A percentile compares a stretch with the other conserved stretches of the same genome.
phyloP scores from a whole-genome alignment of 2,329 filamentous ascomycete species.

The Phaeosphaeria sp. region DNA sequence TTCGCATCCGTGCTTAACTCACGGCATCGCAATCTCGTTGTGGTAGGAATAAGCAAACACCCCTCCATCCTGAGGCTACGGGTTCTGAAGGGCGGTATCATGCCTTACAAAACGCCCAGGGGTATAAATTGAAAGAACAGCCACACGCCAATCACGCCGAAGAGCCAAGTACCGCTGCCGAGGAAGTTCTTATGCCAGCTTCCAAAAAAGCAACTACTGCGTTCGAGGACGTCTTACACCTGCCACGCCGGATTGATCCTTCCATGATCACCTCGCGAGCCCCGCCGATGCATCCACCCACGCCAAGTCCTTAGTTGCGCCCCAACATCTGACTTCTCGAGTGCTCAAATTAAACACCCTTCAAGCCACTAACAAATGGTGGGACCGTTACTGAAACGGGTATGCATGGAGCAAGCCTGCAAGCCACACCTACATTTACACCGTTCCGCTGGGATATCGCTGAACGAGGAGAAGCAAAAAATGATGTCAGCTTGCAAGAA shows the following conservation, averaged over 20 bases:
- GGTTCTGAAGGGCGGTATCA: not conserved
- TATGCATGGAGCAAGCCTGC: slow-evolving; percentile 2
- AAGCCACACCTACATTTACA: slow-evolving; percentile 2
- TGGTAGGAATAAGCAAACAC: not conserved
- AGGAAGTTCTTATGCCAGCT: not conserved
- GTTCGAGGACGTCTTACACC: not conserved
- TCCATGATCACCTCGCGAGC: not conserved
- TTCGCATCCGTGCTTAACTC: not conserved
- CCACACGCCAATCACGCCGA: not conserved
- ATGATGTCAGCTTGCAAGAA: not conserved
- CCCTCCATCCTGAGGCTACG: not conserved
- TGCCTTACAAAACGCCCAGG: not conserved
- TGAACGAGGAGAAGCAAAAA: not conserved
- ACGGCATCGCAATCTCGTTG: not conserved
- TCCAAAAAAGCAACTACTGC: not conserved
- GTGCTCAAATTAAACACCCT: not conserved
- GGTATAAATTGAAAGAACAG: not conserved
- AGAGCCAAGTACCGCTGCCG: not conserved
- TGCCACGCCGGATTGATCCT: not conserved
- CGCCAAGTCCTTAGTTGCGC: not conserved
- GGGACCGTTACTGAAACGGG: not conserved
- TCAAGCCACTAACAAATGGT: not conserved
- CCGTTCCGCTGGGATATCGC: not conserved
- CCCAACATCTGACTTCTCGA: not conserved
- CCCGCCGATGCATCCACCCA: not conserved